Evolutionary conservation across 176 grass and related monocot species (phyloP), one percentile per base, ranked within the genome.

Genomic region (Oryza coarctata): DNA sequence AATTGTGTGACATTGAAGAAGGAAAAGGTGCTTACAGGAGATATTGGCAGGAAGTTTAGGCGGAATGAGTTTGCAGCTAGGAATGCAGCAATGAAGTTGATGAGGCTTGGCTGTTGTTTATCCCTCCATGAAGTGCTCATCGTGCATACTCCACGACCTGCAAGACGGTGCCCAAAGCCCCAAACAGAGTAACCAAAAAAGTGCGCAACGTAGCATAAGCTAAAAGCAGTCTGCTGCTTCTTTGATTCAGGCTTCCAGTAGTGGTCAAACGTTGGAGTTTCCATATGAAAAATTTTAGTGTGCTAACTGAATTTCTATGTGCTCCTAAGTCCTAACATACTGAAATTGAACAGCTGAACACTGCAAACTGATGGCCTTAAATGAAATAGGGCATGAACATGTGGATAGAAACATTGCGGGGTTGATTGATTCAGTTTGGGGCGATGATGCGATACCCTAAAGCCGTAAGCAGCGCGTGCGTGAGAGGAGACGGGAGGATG

Each of bases 121-220:
- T 97, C 90, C 64, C 79, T 92, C 94, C 92, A 97, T 47, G 86
- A 71, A 1, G 73, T 85, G 83, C 78, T 97, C 94, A 97, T 94
- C 74, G 94, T 83, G 73, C 94, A 97, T 47, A 89, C 83, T 82
- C 94, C 94, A 62, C 78, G 70, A 35, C 61, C 87, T 92, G 82
- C 23, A 76, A 52, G 45, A 18, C 6, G 9, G 60, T 7, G n/a
- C 27, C 1, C 39, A 32, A 79, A 8, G 3, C 43, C 47, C 47
- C 47, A 55, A 55, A 55, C 20, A 55, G 50, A 55, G 18, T 55
- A 55, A 55, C 17, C 50, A 55, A 55, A 55, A n/a, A 22, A 2
- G 20, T 22, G 50, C 50, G 22, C 9, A 4, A 25, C 25, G 9
- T 60, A 25, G 55, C 22, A 60, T 3, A 25, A 25, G n/a, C 55